Percentiles rank a stretch among this genome's conserved stretches.
These are phyloP conservation scores for Penicillium bovifimosum DNA, from an alignment of 495 filamentous ascomycete species.

Conservation along the genomic window DNA sequence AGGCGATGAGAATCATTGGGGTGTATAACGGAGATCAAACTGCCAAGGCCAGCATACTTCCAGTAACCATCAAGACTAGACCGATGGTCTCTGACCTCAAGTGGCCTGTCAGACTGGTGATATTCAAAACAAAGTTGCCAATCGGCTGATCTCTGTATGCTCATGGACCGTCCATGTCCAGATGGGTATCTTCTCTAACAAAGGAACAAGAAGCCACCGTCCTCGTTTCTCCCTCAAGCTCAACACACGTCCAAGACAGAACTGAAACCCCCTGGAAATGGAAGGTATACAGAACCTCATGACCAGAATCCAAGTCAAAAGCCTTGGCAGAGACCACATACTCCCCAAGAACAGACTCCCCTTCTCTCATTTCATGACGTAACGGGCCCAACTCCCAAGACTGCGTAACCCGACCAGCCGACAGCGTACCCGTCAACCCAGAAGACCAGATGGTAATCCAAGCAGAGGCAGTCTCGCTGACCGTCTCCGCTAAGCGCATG, in stretches of 20 bases:
- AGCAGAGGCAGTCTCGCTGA: neutral
- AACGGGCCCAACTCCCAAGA: conserved; percentile 7
- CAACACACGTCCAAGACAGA: conserved; percentile 21
- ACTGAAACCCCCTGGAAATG: conserved; percentile 33
- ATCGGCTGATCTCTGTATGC: too few relatives aligned
- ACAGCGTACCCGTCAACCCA: neutral
- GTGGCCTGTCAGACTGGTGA: too few relatives aligned
- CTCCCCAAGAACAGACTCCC: conserved; percentile 7
- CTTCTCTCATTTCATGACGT: neutral
- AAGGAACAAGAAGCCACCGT: too few relatives aligned
- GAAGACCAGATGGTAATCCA: conserved; percentile 12
- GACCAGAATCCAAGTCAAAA: neutral
- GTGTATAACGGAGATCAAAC: too few relatives aligned
- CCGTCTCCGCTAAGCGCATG: conserved; percentile 12
- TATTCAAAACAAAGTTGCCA: too few relatives aligned
- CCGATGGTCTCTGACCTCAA: too few relatives aligned
- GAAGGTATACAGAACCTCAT: conserved; percentile 23
- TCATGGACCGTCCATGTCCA: too few relatives aligned
- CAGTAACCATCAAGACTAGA: too few relatives aligned
- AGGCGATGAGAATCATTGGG: too few relatives aligned
- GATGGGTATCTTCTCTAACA: too few relatives aligned
- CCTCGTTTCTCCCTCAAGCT: neutral
- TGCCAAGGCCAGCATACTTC: too few relatives aligned
- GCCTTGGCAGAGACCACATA: conserved; percentile 11
- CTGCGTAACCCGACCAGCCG: neutral